phyloP scores from a whole-genome alignment of 169 alveolate species.

The Plasmodium malariae region DNA sequence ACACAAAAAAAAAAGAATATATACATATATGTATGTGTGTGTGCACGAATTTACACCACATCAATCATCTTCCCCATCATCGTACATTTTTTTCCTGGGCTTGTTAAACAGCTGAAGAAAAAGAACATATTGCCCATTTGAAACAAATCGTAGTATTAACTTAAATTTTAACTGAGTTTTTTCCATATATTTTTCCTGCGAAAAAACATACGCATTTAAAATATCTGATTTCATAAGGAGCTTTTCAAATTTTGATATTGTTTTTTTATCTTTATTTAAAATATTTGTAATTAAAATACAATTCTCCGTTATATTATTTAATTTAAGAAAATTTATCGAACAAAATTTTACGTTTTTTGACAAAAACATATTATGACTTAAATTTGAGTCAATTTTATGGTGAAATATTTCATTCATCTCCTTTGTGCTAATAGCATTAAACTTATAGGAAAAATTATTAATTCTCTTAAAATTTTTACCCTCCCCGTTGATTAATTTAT shows the following conservation, averaged over 20 bases:
- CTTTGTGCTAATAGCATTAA: background rate
- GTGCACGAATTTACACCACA: background rate
- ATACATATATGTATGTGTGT: background rate
- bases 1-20: background rate
- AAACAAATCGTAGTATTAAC: conserved; percentile 41
- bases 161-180: conserved; percentile 43
- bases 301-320: conserved; percentile 28
- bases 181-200: conserved; percentile 62
- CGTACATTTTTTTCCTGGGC: background rate
- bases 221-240: conserved; percentile 35
- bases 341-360: conserved; percentile 26
- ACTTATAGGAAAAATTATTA: background rate
- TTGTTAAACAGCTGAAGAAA: conserved; percentile 56
- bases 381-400: background rate
- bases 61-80: conserved; percentile 23
- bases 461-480: background rate
- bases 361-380: background rate
- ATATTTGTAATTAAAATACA: conserved; percentile 57
- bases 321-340: conserved; percentile 14
- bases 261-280: conserved; percentile 43
- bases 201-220: conserved; percentile 67
- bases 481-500: background rate
- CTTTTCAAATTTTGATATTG: conserved; percentile 53
- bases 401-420: conserved; percentile 22
- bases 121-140: conserved; percentile 65